Conservation (phyloP, 352 stramenopile species). For the Pythium diclinum region DNA sequence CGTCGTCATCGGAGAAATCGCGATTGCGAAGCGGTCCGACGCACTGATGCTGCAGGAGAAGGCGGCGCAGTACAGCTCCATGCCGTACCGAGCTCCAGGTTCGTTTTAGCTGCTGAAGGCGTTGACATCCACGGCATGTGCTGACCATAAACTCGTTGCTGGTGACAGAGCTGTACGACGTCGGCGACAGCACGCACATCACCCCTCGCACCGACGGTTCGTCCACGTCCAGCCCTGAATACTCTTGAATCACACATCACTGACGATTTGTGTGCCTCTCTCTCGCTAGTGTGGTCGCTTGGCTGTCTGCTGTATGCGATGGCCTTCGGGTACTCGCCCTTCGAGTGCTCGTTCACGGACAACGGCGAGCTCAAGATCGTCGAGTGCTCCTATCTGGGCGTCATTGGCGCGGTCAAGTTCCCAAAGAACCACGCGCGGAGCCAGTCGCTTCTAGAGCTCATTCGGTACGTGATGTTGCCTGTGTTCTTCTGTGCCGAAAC, state of each 20-base stretch:
- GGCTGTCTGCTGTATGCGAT: constrained; percentile 87
- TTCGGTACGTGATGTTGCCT: constrained; percentile 40
- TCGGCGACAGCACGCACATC: constrained; percentile 64
- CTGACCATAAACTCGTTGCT: not conserved
- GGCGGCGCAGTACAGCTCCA: constrained; percentile 80
- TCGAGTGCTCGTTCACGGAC: constrained; percentile 84
- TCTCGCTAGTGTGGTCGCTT: constrained; percentile 81
- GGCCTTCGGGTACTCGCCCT: constrained; percentile 88
- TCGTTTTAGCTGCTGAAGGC: not conserved
- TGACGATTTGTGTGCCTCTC: not conserved
- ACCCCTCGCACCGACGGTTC: constrained; percentile 71
- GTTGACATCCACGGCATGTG: not conserved
- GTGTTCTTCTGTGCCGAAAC: not conserved
- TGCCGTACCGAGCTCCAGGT: constrained; percentile 87
- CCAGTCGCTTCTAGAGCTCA: constrained; percentile 61
- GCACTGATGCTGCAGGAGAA: constrained; percentile 82
- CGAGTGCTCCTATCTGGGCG: constrained; percentile 84
- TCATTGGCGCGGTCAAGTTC: constrained; percentile 85
- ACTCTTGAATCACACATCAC: too few species aligned
- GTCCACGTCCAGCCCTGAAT: not conserved
- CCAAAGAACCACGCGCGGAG: constrained; percentile 57
- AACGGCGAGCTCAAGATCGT: constrained; percentile 59
- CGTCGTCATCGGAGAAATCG: constrained; percentile 54
- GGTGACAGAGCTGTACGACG: constrained; percentile 85
- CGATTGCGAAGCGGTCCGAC: constrained; percentile 67